Evolutionary conservation across 345 rosid genomes (phyloP), one percentile per base, ranked within the genome.

Genomic region (Gossypium mustelinum): DNA sequence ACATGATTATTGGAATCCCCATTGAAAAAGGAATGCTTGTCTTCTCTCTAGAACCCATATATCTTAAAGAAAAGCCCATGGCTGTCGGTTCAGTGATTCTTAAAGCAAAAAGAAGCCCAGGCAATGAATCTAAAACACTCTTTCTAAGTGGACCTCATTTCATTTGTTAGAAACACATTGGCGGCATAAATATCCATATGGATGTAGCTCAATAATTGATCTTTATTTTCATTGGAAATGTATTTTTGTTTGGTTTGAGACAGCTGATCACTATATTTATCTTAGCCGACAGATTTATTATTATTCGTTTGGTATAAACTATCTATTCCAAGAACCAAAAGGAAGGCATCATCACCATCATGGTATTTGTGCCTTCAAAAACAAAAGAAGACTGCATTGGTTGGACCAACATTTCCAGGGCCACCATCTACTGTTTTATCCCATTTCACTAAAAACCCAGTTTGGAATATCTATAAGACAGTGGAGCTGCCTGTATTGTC

Each of bases 281-380:
- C 74, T 10, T 45, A 52, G 34, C 70, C 20, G 34, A 48, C 25
- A 34, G 72, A 68, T 67, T 55, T 66, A 47, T 80, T 68, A 34
- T 34, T 34, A 34, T 34, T 34, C 78, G 27, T 24, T 43, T 34
- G 78, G 57, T 51, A 78, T 55, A 65, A 76, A 76, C 75, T 75
- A 73, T 73, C 79, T 74, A 72, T 82, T 82, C 80, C 79, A 87
- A 77, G 74, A 82, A 82, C 75, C 75, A 56, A 76, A 67, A 84
- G 76, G 68, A 77, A 65, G 82, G 41, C 41, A 5, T 34, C 41
- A 34, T 34, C 41, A 5, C 41, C 82, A 85, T 59, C 64, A 59
- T 81, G 78, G 88, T 72, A 86, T 86, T 72, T 82, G 77, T 85
- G 68, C 86, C 84, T 77, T 73, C 12, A 41, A 69, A 77, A 64